phyloP scores from a whole-genome alignment of 2,329 filamentous ascomycete species.

The Plectosphaerella plurivora region DNA sequence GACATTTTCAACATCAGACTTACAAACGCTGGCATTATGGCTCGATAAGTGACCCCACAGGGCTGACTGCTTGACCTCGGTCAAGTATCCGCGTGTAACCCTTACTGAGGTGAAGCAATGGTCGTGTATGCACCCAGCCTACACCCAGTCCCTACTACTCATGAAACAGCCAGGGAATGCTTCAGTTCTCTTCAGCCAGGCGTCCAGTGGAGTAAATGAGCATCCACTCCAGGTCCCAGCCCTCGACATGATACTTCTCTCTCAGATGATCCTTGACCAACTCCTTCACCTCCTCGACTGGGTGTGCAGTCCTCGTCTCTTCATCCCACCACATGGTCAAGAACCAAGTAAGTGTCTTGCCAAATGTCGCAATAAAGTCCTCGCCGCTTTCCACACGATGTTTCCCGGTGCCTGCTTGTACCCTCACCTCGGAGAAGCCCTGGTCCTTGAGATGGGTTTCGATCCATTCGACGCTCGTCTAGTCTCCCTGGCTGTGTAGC shows the following conservation, averaged over 20 bases:
- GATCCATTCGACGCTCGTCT: slow-evolving; percentile 34
- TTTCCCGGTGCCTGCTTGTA: neutral
- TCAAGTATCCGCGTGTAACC: too few species aligned
- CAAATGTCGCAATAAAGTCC: slow-evolving; percentile 28
- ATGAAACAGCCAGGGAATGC: too few species aligned
- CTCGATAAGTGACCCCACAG: too few species aligned
- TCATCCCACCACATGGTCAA: slow-evolving; percentile 33
- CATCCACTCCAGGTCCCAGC: slow-evolving; percentile 30
- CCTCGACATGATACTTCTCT: slow-evolving; percentile 29
- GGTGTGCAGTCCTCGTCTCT: slow-evolving; percentile 27
- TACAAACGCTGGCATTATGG: too few species aligned
- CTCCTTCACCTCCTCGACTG: slow-evolving; percentile 28
- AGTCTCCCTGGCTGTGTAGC: slow-evolving; percentile 31
- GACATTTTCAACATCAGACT: too few species aligned
- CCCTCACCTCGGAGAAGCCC: neutral
- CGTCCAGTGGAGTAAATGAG: slow-evolving; percentile 14
- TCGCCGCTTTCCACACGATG: slow-evolving; percentile 23
- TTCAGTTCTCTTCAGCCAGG: too few species aligned
- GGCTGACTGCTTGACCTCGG: too few species aligned
- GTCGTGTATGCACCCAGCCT: too few species aligned
- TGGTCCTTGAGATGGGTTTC: slow-evolving; percentile 6
- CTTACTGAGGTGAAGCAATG: too few species aligned
- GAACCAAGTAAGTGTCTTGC: slow-evolving; percentile 33
- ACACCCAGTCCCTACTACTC: too few species aligned
- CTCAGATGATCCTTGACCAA: slow-evolving; percentile 29